Conservation (phyloP, 169 alveolate species). For the Eimeria praecox region DNA sequence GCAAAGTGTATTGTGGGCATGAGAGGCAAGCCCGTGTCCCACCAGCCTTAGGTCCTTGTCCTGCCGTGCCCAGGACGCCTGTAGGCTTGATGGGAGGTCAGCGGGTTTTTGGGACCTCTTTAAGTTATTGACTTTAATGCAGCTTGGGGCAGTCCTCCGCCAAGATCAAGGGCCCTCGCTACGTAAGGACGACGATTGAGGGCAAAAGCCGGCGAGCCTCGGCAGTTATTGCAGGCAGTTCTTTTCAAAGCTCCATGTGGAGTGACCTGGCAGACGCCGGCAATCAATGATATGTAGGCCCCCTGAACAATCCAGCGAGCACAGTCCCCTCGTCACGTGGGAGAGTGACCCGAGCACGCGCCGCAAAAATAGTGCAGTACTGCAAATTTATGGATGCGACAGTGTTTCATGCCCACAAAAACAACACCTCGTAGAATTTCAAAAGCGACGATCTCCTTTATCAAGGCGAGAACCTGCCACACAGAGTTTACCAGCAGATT, state of each 20-base stretch:
- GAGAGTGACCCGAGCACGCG: neutral
- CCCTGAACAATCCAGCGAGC: neutral
- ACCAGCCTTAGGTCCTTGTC: too few relatives aligned
- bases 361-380: neutral
- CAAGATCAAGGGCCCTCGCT: too few relatives aligned
- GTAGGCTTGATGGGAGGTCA: too few relatives aligned
- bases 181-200: too few relatives aligned
- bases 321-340: neutral
- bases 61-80: too few relatives aligned
- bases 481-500: neutral
- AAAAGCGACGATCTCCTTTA: neutral
- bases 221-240: neutral
- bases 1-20: too few relatives aligned
- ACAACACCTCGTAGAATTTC: neutral
- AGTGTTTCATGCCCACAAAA: neutral
- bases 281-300: neutral
- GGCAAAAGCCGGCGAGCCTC: too few relatives aligned
- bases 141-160: too few relatives aligned
- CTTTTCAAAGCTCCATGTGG: neutral
- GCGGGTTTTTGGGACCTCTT: too few relatives aligned
- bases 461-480: neutral
- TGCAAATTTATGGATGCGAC: neutral
- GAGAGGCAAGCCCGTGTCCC: too few relatives aligned
- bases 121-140: too few relatives aligned
- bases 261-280: too few relatives aligned